phyloP scores from a whole-genome alignment of 345 rosid species.

The Physaria fendleri region DNA sequence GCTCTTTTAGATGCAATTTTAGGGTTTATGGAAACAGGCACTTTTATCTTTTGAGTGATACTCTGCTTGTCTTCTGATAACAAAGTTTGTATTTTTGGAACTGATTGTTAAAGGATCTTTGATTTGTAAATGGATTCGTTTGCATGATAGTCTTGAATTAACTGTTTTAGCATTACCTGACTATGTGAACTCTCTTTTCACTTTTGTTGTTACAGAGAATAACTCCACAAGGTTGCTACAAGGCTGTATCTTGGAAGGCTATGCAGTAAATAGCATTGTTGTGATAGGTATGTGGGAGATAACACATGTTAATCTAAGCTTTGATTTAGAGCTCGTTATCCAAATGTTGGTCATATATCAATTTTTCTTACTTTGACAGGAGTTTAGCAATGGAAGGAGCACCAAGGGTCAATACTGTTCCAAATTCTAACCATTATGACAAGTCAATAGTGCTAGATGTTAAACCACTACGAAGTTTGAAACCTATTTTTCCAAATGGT shows the following conservation, averaged over 20 bases:
- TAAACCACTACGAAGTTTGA: slow-evolving; percentile 48
- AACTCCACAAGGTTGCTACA: not conserved
- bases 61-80: not conserved
- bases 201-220: not conserved
- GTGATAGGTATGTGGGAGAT: slow-evolving; percentile 4
- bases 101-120: not conserved
- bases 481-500: slow-evolving; percentile 44
- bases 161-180: not conserved
- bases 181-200: not conserved
- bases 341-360: not conserved
- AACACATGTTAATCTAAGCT: not conserved
- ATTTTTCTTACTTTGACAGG: not conserved
- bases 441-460: slow-evolving; percentile 54
- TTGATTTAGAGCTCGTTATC: not conserved
- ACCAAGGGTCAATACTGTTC: slow-evolving; percentile 33
- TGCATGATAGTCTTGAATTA: not conserved
- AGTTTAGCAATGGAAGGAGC: slow-evolving; percentile 40
- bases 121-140: not conserved
- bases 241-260: not conserved
- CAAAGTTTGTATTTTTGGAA: slow-evolving; percentile 3
- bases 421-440: slow-evolving; percentile 37
- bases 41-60: not conserved
- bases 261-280: slow-evolving; percentile 5
- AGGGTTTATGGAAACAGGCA: not conserved
- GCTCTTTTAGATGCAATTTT: not conserved